phyloP scores from a whole-genome alignment of 140 eudicot species.

The Bidens hawaiensis region DNA sequence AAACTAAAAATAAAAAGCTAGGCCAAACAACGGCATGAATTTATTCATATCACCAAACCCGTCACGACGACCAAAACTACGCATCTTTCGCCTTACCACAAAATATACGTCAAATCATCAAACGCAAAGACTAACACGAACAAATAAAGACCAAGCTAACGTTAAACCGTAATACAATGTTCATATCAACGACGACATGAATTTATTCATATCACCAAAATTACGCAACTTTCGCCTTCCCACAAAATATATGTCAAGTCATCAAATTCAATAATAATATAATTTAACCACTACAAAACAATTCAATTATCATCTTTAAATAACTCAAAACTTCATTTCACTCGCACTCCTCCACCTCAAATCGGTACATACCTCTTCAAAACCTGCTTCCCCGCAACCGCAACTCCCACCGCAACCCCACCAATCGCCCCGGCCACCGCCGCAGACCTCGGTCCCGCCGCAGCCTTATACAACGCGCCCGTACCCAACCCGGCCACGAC shows the following conservation, averaged over 20 bases:
- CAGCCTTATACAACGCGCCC: slow-evolving; percentile 69
- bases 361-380: slow-evolving; percentile 62
- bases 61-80: too few relatives aligned
- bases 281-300: slow-evolving; percentile 9
- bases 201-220: slow-evolving; percentile 18
- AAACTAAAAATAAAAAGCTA: too few relatives aligned
- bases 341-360: slow-evolving; percentile 1
- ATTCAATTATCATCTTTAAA: slow-evolving; percentile 17
- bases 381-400: slow-evolving; percentile 56
- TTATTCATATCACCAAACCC: too few relatives aligned
- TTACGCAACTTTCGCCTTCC: slow-evolving; percentile 11
- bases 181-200: slow-evolving; percentile 9
- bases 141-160: neutral
- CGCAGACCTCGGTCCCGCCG: slow-evolving; percentile 71
- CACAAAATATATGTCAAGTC: slow-evolving; percentile 15
- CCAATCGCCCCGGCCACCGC: slow-evolving; percentile 88
- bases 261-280: slow-evolving; percentile 9
- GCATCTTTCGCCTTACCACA: too few relatives aligned
- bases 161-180: neutral
- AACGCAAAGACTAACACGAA: neutral
- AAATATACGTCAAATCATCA: neutral
- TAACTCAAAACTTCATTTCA: slow-evolving; percentile 19
- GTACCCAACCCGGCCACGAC: slow-evolving; percentile 80
- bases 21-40: too few relatives aligned
- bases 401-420: slow-evolving; percentile 56